Base-by-base conservation (phyloP, 441 rosid species). In the Croton laevigatus region DNA sequence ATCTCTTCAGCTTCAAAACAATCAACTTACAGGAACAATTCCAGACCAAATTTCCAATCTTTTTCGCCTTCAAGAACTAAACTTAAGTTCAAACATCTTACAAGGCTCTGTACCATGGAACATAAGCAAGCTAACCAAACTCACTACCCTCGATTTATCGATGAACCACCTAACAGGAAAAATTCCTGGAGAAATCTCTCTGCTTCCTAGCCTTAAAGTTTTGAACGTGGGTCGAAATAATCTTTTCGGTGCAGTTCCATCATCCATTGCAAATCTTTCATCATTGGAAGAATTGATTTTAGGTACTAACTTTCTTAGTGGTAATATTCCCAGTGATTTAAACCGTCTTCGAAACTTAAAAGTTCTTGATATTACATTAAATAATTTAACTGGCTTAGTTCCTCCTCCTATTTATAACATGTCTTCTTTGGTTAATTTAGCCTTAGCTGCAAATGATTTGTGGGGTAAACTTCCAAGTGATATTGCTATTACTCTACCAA, bases 381-480 rank as follows among this genome's bases (percentile, higher is more conserved):
- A 87, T 65, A 70, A 71, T 60, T 75, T 87, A 60, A 49, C 48
- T 0, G 86, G 89, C 13, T 62, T 67, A 3, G 73, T 83, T 52
- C 87, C 91, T 49, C 62, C 81, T 11, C 51, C 75, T 65, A 75
- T 87, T 14, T 85, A 83, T 76, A 87, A 83, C 75, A 83, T 85
- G 68, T 71, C 89, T 51, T 83, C 89, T 17, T 57, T 87, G 12
- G 84, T 78, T 53, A 48, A 63, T 51, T 71, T 87, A 36, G 86
- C 75, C 67, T 16, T 85, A 34, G 91, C 91, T 70, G 74, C 86
- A 16, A 87, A 87, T 63, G 63, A 75, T 34, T 72, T 85, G 6
- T 64, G 80, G 76, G 91, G 91, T 37, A 57, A 70, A 53, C 63
- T 87, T 78, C 91, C 89, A 10, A 23, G 69, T 3, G 73, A 83